A percentile compares a stretch with the other conserved stretches of the same genome.
These are phyloP conservation scores for Heliamphora pulchella DNA, from an alignment of 179 eudicot species.

Conservation along the genomic window DNA sequence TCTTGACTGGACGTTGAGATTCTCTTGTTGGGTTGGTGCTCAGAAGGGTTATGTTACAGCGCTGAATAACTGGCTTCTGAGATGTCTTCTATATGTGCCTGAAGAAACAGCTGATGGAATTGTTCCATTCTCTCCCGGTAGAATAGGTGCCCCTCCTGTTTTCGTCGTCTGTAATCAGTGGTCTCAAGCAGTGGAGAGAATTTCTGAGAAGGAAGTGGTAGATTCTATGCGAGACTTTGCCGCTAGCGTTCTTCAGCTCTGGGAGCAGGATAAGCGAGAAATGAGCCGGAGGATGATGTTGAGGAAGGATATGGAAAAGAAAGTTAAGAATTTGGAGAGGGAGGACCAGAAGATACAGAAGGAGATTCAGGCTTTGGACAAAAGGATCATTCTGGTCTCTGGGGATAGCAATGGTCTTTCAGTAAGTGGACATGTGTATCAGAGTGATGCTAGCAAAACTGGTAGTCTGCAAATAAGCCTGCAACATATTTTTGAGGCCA, in stretches of 20 bases:
- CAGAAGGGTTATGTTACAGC: slow-evolving; percentile 77
- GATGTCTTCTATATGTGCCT: slow-evolving; percentile 66
- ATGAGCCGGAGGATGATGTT: slow-evolving; percentile 57
- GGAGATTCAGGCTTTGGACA: slow-evolving; percentile 68
- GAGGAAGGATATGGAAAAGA: slow-evolving; percentile 57
- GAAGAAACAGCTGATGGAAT: slow-evolving; percentile 77
- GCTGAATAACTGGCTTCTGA: slow-evolving; percentile 68
- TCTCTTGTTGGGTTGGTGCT: slow-evolving; percentile 72
- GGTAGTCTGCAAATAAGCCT: slow-evolving; percentile 56
- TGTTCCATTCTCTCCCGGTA: slow-evolving; percentile 84
- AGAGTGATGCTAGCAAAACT: slow-evolving; percentile 70
- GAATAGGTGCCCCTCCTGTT: slow-evolving; percentile 85
- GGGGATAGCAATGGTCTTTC: slow-evolving; percentile 37
- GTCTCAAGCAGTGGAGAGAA: slow-evolving; percentile 71
- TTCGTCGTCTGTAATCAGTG: slow-evolving; percentile 86
- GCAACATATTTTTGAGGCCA: slow-evolving; percentile 65
- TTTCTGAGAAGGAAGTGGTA: slow-evolving; percentile 82
- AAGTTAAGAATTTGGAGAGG: slow-evolving; percentile 60
- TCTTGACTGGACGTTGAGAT: slow-evolving; percentile 62
- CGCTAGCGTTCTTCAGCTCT: slow-evolving; percentile 49
- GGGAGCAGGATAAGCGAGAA: slow-evolving; percentile 71
- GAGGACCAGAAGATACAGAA: slow-evolving; percentile 73
- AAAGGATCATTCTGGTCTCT: slow-evolving; percentile 41
- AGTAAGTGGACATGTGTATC: slow-evolving; percentile 58
- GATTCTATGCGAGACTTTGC: slow-evolving; percentile 74